phyloP scores from a whole-genome alignment of 306 rosid species.

The Alnus glutinosa region DNA sequence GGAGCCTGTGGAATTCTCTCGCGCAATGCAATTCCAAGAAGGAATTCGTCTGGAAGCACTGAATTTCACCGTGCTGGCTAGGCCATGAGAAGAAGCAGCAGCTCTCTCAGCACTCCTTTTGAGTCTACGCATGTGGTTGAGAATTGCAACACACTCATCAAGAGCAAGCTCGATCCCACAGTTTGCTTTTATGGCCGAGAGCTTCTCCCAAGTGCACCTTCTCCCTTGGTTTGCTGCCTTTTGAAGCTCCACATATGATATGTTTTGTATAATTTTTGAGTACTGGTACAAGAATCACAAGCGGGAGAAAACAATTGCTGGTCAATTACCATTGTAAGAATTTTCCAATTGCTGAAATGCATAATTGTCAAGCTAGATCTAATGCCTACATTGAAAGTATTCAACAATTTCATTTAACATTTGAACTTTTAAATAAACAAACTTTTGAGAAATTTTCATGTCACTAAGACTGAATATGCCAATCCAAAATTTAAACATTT shows the following conservation, averaged over 20 bases:
- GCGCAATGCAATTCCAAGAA: slow-evolving; percentile 94
- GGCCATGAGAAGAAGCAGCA: slow-evolving; percentile 69
- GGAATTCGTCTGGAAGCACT: slow-evolving; percentile 89
- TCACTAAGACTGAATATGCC: neutral
- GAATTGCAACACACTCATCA: slow-evolving; percentile 84
- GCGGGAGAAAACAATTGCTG: neutral
- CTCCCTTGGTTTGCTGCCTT: slow-evolving; percentile 98
- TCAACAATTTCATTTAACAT: neutral
- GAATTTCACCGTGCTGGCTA: slow-evolving; percentile 52
- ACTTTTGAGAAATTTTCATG: neutral
- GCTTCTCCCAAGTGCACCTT: slow-evolving; percentile 98
- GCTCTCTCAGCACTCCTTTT: slow-evolving; percentile 75
- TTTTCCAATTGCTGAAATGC: neutral
- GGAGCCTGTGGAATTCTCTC: slow-evolving; percentile 92
- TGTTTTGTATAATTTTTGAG: slow-evolving; percentile 86
- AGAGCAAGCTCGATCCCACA: slow-evolving; percentile 93
- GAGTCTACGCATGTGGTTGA: slow-evolving; percentile 91
- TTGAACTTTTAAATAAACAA: neutral
- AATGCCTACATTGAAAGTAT: neutral
- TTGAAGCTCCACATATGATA: slow-evolving; percentile 84
- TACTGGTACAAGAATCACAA: slow-evolving; percentile 47
- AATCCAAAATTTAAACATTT: slow-evolving; percentile 6
- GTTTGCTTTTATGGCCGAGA: slow-evolving; percentile 91
- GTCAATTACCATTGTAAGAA: slow-evolving; percentile 26
- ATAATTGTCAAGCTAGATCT: neutral